phyloP scores from a whole-genome alignment of 1,139 yeast genomes.

The Kodamaea fungicola region DNA sequence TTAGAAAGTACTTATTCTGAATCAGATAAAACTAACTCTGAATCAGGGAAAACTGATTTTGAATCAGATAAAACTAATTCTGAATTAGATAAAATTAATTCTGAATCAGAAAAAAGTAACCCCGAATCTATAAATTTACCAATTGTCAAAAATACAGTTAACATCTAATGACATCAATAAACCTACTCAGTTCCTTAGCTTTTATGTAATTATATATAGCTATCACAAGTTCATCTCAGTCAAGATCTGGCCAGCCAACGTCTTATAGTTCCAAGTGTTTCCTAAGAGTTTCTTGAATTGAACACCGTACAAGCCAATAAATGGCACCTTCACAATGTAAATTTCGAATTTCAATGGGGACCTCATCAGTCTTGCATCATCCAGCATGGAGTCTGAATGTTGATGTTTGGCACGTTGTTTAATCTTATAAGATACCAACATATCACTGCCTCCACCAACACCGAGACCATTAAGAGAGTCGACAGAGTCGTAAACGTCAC shows the following conservation, averaged over 20 bases:
- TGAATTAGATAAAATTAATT: too few species aligned
- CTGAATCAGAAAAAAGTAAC: too few species aligned
- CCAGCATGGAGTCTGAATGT: conserved; percentile 25
- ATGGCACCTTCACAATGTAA: conserved; percentile 87
- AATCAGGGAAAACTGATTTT: too few species aligned
- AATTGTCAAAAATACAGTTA: too few species aligned
- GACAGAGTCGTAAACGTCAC: conserved; percentile 54
- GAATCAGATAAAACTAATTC: too few species aligned
- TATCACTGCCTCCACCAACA: conserved; percentile 59
- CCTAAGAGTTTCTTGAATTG: conserved; percentile 93
- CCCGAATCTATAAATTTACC: too few species aligned
- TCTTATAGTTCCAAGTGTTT: conserved; percentile 93
- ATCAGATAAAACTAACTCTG: too few species aligned
- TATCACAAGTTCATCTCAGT: conserved; percentile 64
- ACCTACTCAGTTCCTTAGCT: too few species aligned
- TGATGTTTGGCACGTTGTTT: conserved; percentile 48
- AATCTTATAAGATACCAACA: conserved; percentile 58
- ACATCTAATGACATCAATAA: too few species aligned
- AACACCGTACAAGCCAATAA: conserved; percentile 88
- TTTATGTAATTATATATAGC: not conserved
- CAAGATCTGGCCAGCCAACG: conserved; percentile 85
- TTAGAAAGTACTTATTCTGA: too few species aligned
- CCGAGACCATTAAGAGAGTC: conserved; percentile 53
- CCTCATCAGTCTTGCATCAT: conserved; percentile 21
- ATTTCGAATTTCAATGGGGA: conserved; percentile 83